Percentiles rank a stretch among this genome's conserved stretches.
phyloP scores from a whole-genome alignment of 192 early-diverging fungal genomes.

The Backusella sp. region DNA sequence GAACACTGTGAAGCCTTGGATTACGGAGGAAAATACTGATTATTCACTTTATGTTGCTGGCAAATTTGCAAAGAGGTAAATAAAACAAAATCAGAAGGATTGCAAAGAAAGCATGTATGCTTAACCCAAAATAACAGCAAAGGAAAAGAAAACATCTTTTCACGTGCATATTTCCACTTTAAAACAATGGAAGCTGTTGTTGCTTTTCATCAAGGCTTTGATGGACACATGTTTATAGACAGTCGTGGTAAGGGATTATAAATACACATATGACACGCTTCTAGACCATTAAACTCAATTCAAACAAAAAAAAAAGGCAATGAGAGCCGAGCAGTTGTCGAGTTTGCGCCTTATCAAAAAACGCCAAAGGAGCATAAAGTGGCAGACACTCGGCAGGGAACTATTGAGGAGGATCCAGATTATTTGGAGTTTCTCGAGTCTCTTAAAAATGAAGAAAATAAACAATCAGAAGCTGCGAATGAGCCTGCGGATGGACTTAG shows the following conservation, averaged over 20 bases:
- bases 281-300: too few relatives aligned
- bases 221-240: conserved; percentile 79
- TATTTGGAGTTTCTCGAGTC: conserved; percentile 73
- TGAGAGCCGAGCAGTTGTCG: conserved; percentile 70
- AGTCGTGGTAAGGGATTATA: conserved; percentile 40
- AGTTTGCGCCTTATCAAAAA: conserved; percentile 79
- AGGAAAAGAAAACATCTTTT: conserved; percentile 68
- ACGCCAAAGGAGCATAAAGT: conserved; percentile 65
- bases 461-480: conserved; percentile 36
- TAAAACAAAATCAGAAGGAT: background rate
- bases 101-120: background rate
- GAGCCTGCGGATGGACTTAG: conserved; percentile 44
- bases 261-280: background rate
- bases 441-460: conserved; percentile 52
- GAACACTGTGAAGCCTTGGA: conserved; percentile 58
- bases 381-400: conserved; percentile 67
- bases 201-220: conserved; percentile 72
- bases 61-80: conserved; percentile 74
- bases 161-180: conserved; percentile 78
- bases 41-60: conserved; percentile 61
- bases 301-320: conserved; percentile 46
- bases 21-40: conserved; percentile 44
- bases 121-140: conserved; percentile 45
- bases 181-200: conserved; percentile 61
- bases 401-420: conserved; percentile 78